phyloP scores from a whole-genome alignment of 2,329 filamentous ascomycete genomes.

The Colletotrichum incanum region DNA sequence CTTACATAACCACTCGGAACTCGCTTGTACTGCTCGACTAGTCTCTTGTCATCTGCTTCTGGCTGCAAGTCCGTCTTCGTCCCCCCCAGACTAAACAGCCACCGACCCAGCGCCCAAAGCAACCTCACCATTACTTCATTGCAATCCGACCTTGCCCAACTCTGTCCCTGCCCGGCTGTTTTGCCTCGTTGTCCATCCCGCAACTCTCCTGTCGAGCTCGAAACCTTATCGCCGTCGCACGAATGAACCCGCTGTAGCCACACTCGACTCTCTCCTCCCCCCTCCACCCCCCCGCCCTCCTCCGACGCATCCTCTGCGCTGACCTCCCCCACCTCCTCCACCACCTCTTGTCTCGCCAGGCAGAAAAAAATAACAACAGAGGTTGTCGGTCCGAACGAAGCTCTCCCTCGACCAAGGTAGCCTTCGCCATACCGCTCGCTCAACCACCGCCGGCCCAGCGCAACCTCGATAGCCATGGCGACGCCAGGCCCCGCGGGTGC shows the following conservation, averaged over 20 bases:
- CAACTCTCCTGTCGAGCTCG: slow-evolving; percentile 13
- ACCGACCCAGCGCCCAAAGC: neutral
- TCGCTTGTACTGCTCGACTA: neutral
- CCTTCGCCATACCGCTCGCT: neutral
- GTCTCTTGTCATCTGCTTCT: neutral
- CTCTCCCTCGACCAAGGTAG: neutral
- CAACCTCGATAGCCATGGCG: slow-evolving; percentile 35
- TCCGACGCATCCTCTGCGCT: slow-evolving; percentile 20
- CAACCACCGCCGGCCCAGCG: slow-evolving; percentile 26
- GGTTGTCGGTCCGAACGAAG: neutral
- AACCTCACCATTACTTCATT: neutral
- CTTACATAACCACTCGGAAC: slow-evolving; percentile 4
- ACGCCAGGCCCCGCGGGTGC: slow-evolving; percentile 31
- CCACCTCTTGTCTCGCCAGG: slow-evolving; percentile 5
- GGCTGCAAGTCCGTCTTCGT: slow-evolving; percentile 10
- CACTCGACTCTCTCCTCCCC: neutral
- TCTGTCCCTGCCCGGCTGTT: neutral
- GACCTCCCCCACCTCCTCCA: slow-evolving; percentile 9
- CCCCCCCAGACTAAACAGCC: neutral
- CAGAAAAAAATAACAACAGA: neutral
- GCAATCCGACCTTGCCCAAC: neutral
- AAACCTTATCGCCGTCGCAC: slow-evolving; percentile 36
- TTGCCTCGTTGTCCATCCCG: slow-evolving; percentile 10
- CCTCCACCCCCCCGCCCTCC: slow-evolving; percentile 1
- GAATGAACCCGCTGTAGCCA: slow-evolving; percentile 40